phyloP scores from a whole-genome alignment of 2,329 filamentous ascomycete genomes.

The Sporothrix luriei region DNA sequence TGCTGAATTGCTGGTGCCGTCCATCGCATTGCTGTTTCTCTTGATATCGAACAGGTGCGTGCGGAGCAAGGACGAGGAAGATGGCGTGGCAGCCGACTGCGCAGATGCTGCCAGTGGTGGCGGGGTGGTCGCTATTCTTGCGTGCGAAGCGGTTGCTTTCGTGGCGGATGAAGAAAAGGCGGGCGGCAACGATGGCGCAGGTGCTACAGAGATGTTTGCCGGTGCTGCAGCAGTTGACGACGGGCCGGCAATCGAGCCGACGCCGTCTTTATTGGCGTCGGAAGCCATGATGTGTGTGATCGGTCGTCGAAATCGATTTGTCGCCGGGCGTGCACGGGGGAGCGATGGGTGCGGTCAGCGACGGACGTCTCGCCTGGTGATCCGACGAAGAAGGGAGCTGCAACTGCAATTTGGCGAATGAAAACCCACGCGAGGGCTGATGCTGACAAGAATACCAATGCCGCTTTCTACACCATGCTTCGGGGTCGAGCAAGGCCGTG shows the following conservation, averaged over 20 bases:
- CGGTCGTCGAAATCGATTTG: not conserved
- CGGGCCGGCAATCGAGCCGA: conserved; percentile 22
- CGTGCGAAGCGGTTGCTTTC: conserved; percentile 2
- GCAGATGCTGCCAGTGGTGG: conserved; percentile 17
- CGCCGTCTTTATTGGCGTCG: conserved; percentile 32
- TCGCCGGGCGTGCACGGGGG: not conserved
- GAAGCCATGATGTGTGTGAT: conserved; percentile 27
- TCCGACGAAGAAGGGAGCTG: not conserved
- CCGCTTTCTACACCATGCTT: conserved; percentile 6
- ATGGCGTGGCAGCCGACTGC: conserved; percentile 13
- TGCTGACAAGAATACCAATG: not conserved
- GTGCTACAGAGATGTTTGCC: not conserved
- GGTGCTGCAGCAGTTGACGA: conserved; percentile 1
- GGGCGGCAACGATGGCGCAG: not conserved
- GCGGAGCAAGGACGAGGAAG: conserved; percentile 8
- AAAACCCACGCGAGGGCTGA: conserved; percentile 7
- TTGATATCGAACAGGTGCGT: conserved; percentile 29
- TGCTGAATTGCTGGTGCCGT: conserved; percentile 17
- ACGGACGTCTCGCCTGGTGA: not conserved
- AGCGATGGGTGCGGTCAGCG: not conserved
- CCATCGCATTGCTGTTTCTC: conserved; percentile 25
- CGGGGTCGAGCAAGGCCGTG: not conserved
- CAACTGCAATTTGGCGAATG: not conserved
- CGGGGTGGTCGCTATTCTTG: conserved; percentile 33
- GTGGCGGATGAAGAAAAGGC: conserved; percentile 4